These are phyloP conservation scores for Pleurotus giganteus DNA, from an alignment of 768 basidiomycete genomes.

Conservation along the genomic window DNA sequence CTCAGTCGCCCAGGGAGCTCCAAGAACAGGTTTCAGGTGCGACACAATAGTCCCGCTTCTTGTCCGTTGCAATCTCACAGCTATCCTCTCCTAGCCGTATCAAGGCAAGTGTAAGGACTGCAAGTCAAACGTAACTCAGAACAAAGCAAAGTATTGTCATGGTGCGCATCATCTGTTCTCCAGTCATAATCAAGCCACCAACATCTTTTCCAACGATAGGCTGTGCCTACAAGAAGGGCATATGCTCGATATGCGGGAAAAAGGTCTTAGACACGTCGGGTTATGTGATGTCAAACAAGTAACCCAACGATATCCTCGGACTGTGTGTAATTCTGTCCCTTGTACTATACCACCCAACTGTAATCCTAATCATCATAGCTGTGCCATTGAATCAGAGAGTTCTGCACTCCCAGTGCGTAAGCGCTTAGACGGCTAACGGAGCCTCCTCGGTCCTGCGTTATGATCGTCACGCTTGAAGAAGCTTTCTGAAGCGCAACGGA, in stretches of 20 bases:
- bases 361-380: constrained; percentile 9
- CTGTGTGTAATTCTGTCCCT: constrained; percentile 9
- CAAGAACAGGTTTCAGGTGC: constrained; percentile 75
- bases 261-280: constrained; percentile 80
- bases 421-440: no score
- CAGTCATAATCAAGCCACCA: neutral
- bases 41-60: constrained; percentile 17
- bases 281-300: constrained; percentile 86
- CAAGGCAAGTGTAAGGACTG: constrained; percentile 87
- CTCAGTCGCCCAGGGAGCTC: constrained; percentile 66
- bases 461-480: no score
- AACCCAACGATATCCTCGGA: constrained; percentile 17
- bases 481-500: neutral
- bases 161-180: constrained; percentile 42
- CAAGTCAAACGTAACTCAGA: constrained; percentile 81
- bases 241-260: constrained; percentile 87
- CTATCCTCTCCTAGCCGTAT: constrained; percentile 58
- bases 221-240: constrained; percentile 84
- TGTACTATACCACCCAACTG: constrained; percentile 2
- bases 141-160: constrained; percentile 87
- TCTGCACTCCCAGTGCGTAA: neutral
- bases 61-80: constrained; percentile 11
- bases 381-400: neutral
- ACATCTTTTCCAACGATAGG: constrained; percentile 39
- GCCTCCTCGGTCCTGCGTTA: no score